Base-by-base conservation (phyloP, 768 basidiomycete species). In the Termitomyces sp. region DNA sequence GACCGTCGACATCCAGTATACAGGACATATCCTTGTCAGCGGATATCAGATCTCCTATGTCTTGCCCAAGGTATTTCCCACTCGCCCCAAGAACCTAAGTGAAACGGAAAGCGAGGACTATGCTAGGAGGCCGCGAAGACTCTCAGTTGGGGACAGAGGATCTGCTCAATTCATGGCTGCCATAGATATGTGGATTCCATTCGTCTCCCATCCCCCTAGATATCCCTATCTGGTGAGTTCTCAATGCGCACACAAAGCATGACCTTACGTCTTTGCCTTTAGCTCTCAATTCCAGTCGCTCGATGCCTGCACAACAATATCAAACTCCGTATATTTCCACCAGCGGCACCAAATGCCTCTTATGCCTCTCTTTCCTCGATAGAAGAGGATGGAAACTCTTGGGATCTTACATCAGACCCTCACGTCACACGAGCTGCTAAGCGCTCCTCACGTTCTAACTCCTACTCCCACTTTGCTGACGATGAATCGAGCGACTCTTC, bases 401-500 rank as follows among this genome's bases (percentile, higher is more conserved):
- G 90, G 90, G 89, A 89, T 59, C 75, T 92, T 37, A 83, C 86
- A 1, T 84, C 86, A 1, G 90, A 92, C 42, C 90, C 90, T 10
- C 82, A 81, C 68, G 89, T 92, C 56, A 82, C 87, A 10, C 83
- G 87, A 34, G 75, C 67, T 29, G 57, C 75, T 6, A 66, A 73
- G 29, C 81, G 82, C 27, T 69, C 76, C 17, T 78, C 82, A 12
- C 81, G 86, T 34, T 70, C 82, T 1, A 78, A 78, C 50, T 86
- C 87, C 6, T 85, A 85, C 63, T 84, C 77, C 41, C 79, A 87
- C 64, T 84, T 90, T 65, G 90, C 90, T 0, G 90, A 92, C 61
- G 90, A 91, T 62, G 90, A 92, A 65, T 87, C 88, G 3, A 88
- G 87, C 40, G 90, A 91, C 65, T 86, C 88, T 1, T 85, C 69